Conservation (phyloP, 805 yeast genomes). For the Yarrowia sp. region DNA sequence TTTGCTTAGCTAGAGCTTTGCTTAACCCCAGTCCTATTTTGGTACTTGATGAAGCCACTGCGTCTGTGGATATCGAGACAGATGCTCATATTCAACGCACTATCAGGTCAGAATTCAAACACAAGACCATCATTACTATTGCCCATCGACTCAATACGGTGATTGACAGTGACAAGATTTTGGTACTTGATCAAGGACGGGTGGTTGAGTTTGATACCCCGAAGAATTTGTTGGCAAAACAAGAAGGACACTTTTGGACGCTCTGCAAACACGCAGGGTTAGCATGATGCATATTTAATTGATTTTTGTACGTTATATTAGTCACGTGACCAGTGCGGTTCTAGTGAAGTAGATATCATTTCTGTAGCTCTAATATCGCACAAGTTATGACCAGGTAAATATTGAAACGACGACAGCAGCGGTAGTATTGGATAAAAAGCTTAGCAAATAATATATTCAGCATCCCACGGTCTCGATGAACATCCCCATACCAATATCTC, state of each 20-base stretch:
- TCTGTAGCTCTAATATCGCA: no score
- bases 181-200: constrained; percentile 67
- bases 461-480: no score
- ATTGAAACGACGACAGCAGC: no score
- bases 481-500: no score
- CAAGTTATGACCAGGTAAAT: no score
- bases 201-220: constrained; percentile 74
- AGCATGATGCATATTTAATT: no score
- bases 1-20: constrained; percentile 76
- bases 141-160: constrained; percentile 83
- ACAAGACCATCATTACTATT: constrained; percentile 74
- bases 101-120: constrained; percentile 60
- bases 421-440: no score
- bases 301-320: no score
- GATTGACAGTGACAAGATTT: constrained; percentile 71
- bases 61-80: constrained; percentile 79
- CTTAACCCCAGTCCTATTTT: constrained; percentile 65
- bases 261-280: constrained; percentile 81
- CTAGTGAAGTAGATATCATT: no score
- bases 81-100: constrained; percentile 74
- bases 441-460: no score
- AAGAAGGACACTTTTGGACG: constrained; percentile 70
- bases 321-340: no score
- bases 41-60: constrained; percentile 77
- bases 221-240: constrained; percentile 57